These are phyloP conservation scores for Pichia sp. DNA, from an alignment of 1,139 yeast species.

Conservation along the genomic window DNA sequence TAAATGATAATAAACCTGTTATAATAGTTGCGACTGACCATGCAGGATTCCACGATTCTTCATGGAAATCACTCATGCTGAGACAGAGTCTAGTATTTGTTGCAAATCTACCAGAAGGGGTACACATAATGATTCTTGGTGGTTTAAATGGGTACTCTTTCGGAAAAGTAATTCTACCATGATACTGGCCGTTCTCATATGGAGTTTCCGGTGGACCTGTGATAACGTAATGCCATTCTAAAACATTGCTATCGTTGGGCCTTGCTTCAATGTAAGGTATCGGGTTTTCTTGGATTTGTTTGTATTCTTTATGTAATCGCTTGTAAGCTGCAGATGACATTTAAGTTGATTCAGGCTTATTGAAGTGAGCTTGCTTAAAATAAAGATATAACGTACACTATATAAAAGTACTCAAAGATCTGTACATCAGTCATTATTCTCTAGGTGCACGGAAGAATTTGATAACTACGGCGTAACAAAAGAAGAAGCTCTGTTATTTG, in stretches of 20 bases:
- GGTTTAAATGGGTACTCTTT: slow-evolving; percentile 88
- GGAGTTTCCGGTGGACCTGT: slow-evolving; percentile 80
- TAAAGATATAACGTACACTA: too few species aligned
- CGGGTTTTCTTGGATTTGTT: slow-evolving; percentile 62
- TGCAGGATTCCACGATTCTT: slow-evolving; percentile 91
- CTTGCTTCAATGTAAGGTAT: slow-evolving; percentile 79
- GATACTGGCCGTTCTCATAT: slow-evolving; percentile 80
- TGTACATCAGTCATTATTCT: too few species aligned
- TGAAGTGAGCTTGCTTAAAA: too few species aligned
- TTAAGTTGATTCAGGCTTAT: too few species aligned
- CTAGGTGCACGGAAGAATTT: background rate
- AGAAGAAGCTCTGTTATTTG: too few species aligned
- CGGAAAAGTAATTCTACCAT: slow-evolving; percentile 80
- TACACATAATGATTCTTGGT: slow-evolving; percentile 81
- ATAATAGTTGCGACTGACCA: slow-evolving; percentile 88
- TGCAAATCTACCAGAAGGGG: slow-evolving; percentile 74
- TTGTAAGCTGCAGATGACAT: slow-evolving; percentile 31
- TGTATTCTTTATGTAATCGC: slow-evolving; percentile 71
- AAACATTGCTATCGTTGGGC: slow-evolving; percentile 71
- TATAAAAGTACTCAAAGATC: too few species aligned
- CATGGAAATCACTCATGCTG: slow-evolving; percentile 88
- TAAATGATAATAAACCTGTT: slow-evolving; percentile 78
- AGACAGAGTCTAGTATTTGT: slow-evolving; percentile 75
- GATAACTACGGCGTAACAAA: too few species aligned
- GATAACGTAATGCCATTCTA: slow-evolving; percentile 73